Evolutionary conservation across 495 filamentous ascomycete genomes (phyloP).

Genomic region (Penicillium pulvis): DNA sequence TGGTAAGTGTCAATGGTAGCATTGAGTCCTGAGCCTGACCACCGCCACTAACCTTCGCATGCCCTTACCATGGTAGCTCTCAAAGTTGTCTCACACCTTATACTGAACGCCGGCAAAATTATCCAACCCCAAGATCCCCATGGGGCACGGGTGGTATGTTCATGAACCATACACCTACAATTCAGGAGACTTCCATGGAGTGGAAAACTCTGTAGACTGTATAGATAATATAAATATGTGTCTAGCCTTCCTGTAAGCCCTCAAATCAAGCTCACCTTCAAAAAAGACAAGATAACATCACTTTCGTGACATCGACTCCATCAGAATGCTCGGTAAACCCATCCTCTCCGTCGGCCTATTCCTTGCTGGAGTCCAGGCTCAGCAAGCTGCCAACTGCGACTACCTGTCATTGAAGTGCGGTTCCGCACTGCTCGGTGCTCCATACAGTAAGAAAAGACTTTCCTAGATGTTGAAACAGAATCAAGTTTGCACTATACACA

Average conservation of each 20-base stretch:
- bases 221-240: not conserved
- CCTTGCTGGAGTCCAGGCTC: constrained; percentile 20
- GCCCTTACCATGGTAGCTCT: not conserved
- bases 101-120: not conserved
- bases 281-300: not conserved
- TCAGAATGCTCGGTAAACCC: constrained; percentile 20
- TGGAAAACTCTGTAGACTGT: not conserved
- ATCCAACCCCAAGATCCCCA: constrained; percentile 4
- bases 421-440: constrained; percentile 20
- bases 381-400: constrained; percentile 23
- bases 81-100: not conserved
- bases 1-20: not conserved
- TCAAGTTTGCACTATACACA: not conserved
- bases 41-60: not conserved
- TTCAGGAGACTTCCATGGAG: not conserved
- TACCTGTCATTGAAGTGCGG: constrained; percentile 26
- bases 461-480: not conserved
- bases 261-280: not conserved
- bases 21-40: not conserved
- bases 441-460: constrained; percentile 12
- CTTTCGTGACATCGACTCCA: not conserved
- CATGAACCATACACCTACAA: not conserved
- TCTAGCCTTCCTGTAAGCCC: not conserved
- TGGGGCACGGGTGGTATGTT: not conserved
- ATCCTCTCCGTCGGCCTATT: constrained; percentile 12